phyloP scores from a whole-genome alignment of 2,329 filamentous ascomycete species.

The Pseudogymnoascus sp. region DNA sequence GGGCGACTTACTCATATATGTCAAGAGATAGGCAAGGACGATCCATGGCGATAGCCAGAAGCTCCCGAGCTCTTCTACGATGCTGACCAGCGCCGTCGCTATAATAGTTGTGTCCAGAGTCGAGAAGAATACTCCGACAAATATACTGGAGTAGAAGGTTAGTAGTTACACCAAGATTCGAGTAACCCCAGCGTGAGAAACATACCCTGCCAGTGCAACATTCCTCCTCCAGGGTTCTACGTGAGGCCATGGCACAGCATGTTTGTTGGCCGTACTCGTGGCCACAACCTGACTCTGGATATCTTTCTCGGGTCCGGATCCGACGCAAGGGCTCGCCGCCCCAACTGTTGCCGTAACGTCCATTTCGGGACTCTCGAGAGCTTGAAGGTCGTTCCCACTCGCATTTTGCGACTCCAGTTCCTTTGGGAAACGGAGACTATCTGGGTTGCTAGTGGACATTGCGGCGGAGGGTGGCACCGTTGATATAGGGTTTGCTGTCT shows the following conservation, averaged over 20 bases:
- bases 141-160: constrained; percentile 31
- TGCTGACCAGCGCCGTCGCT: constrained; percentile 48
- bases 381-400: background rate
- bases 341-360: background rate
- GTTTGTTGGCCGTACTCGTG: background rate
- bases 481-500: background rate
- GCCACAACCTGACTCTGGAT: background rate
- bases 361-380: background rate
- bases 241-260: background rate
- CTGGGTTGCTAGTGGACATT: background rate
- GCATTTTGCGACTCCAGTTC: background rate
- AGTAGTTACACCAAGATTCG: background rate
- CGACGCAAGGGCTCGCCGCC: background rate
- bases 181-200: background rate
- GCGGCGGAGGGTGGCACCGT: background rate
- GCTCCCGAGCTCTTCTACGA: constrained; percentile 42
- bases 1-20: constrained; percentile 10
- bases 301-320: background rate
- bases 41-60: constrained; percentile 43
- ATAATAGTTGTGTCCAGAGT: constrained; percentile 53
- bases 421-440: background rate
- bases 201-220: background rate
- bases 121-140: constrained; percentile 46
- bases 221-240: constrained; percentile 3
- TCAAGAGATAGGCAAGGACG: constrained; percentile 42